Percentiles rank a stretch among this genome's conserved stretches.
Conservation (phyloP, 2,329 filamentous ascomycete genomes). For the Colletotrichum simmondsii region DNA sequence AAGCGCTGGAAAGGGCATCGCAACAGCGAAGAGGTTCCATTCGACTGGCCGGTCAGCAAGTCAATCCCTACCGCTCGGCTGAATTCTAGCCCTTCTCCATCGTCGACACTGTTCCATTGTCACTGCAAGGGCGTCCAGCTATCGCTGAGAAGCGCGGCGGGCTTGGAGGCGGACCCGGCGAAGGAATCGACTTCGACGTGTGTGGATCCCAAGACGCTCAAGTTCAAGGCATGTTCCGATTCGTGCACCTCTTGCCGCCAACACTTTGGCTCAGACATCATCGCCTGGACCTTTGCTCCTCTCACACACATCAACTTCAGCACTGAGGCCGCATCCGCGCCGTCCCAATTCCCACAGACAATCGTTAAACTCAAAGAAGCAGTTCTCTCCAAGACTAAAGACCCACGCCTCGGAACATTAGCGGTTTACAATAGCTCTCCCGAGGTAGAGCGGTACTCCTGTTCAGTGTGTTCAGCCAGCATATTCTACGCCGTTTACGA, state of each 20-base stretch:
- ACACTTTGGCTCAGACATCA: constrained; percentile 53
- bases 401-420: constrained; percentile 54
- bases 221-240: constrained; percentile 52
- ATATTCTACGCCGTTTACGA: constrained; percentile 57
- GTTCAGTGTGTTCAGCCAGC: constrained; percentile 56
- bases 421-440: constrained; percentile 54
- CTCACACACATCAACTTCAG: constrained; percentile 51
- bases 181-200: constrained; percentile 50
- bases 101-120: constrained; percentile 52
- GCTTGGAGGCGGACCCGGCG: constrained; percentile 41
- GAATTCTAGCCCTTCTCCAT: background rate
- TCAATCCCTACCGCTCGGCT: constrained; percentile 25
- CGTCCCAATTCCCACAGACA: constrained; percentile 42
- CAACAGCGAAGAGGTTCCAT: constrained; percentile 40
- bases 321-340: constrained; percentile 6
- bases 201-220: constrained; percentile 54
- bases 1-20: constrained; percentile 41
- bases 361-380: constrained; percentile 46
- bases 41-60: constrained; percentile 42
- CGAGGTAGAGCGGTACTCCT: constrained; percentile 60
- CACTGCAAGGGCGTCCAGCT: constrained; percentile 59
- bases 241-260: constrained; percentile 60
- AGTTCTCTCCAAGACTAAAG: constrained; percentile 41
- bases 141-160: constrained; percentile 45
- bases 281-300: constrained; percentile 56